Conservation (phyloP, 2,329 filamentous ascomycete species). For the Cryoendolithus antarcticus region DNA sequence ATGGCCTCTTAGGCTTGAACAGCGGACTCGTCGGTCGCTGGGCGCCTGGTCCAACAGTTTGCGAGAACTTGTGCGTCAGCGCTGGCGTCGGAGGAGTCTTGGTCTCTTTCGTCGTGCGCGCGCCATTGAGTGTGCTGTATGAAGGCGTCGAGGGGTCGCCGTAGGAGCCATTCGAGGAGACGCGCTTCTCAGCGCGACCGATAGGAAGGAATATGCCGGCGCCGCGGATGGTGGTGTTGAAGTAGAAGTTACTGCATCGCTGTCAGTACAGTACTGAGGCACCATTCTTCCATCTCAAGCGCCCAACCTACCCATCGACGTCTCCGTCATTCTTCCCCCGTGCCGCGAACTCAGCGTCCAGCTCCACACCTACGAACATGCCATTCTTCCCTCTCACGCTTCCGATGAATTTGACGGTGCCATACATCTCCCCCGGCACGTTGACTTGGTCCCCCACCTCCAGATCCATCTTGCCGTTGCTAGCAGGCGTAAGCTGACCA, state of each 20-base stretch:
- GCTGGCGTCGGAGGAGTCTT: slow-evolving; percentile 42
- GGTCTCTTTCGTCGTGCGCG: slow-evolving; percentile 7
- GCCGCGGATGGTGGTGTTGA: slow-evolving; percentile 62
- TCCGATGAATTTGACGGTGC: slow-evolving; percentile 80
- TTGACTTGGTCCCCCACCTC: slow-evolving; percentile 75
- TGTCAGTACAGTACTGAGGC: too few species aligned
- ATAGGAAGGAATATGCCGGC: slow-evolving; percentile 90
- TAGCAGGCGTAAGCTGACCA: slow-evolving; percentile 34
- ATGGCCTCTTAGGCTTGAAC: slow-evolving; percentile 59
- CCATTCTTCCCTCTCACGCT: slow-evolving; percentile 80
- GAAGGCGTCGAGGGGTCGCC: slow-evolving; percentile 53
- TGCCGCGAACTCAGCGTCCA: slow-evolving; percentile 65
- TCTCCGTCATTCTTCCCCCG: slow-evolving; percentile 93
- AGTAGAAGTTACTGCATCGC: slow-evolving; percentile 46
- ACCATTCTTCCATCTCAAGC: too few species aligned
- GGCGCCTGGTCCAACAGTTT: slow-evolving; percentile 64
- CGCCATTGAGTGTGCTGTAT: slow-evolving; percentile 38
- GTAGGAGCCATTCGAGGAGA: slow-evolving; percentile 41
- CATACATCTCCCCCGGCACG: slow-evolving; percentile 85
- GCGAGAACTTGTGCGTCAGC: slow-evolving; percentile 64
- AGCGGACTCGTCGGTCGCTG: slow-evolving; percentile 55
- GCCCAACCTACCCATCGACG: slow-evolving; percentile 68
- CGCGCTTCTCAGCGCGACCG: slow-evolving; percentile 62
- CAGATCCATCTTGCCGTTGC: slow-evolving; percentile 41
- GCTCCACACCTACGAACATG: slow-evolving; percentile 81